phyloP scores from a whole-genome alignment of 305 asterid genomes.

The Plantago coronopus region DNA sequence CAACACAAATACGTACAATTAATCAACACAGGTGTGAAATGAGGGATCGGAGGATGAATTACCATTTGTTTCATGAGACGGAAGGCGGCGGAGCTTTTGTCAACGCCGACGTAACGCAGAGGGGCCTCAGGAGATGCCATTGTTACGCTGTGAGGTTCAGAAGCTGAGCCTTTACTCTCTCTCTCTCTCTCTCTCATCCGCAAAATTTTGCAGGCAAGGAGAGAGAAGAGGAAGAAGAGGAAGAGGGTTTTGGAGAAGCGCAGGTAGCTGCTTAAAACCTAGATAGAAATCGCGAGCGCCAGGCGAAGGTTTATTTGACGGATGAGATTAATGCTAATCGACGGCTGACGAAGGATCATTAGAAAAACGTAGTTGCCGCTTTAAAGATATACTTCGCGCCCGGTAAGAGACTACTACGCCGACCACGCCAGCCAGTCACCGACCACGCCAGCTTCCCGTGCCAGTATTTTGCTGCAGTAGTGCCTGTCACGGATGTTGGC shows the following conservation, averaged over 20 bases:
- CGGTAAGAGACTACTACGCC: no score
- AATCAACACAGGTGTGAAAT: neutral
- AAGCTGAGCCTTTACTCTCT: neutral
- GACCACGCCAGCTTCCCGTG: no score
- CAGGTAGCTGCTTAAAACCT: slow-evolving; percentile 24
- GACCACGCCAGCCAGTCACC: no score
- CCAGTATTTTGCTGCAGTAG: no score
- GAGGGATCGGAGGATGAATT: slow-evolving; percentile 16
- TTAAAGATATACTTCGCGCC: no score
- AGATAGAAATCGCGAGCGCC: slow-evolving; percentile 19
- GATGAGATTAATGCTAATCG: neutral
- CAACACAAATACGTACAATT: neutral
- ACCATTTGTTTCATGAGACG: slow-evolving; percentile 99
- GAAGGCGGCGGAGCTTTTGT: slow-evolving; percentile 85
- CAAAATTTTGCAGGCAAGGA: slow-evolving; percentile 10
- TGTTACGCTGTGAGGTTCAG: neutral
- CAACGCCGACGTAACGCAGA: slow-evolving; percentile 79
- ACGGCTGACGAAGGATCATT: neutral
- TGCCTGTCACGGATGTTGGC: no score
- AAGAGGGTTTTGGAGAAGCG: slow-evolving; percentile 9
- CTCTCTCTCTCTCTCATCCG: slow-evolving; percentile 17
- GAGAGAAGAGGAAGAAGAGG: neutral
- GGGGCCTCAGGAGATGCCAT: slow-evolving; percentile 94
- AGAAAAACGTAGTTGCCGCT: neutral
- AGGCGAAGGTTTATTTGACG: slow-evolving; percentile 2